phyloP scores from a whole-genome alignment of 352 stramenopile species.

The Globisporangium abappressorium region DNA sequence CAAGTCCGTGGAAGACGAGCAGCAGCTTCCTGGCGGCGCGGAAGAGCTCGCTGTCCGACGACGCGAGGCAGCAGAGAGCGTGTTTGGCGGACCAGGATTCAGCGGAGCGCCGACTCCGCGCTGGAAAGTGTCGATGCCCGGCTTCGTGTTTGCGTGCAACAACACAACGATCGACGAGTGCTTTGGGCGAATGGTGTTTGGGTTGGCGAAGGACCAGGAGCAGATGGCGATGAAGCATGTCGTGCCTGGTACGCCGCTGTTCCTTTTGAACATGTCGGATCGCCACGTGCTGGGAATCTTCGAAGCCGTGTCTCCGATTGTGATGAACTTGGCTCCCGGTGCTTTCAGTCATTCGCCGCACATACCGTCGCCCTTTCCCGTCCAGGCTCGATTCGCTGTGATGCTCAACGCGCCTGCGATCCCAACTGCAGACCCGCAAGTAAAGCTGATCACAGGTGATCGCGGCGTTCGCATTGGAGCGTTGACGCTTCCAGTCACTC shows the following conservation, averaged over 20 bases:
- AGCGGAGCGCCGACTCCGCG: constrained; percentile 24
- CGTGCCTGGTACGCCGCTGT: constrained; percentile 73
- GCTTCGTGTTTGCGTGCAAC: constrained; percentile 84
- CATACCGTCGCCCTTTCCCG: constrained; percentile 57
- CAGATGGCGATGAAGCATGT: constrained; percentile 57
- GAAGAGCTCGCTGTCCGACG: constrained; percentile 70
- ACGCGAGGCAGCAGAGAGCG: constrained; percentile 70
- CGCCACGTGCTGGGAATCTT: constrained; percentile 85
- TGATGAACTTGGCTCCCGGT: constrained; percentile 76
- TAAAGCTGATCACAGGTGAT: constrained; percentile 69
- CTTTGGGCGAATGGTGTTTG: constrained; percentile 86
- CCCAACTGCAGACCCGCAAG: constrained; percentile 57
- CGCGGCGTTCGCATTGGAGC: constrained; percentile 54
- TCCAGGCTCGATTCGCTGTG: constrained; percentile 75
- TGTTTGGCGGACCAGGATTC: constrained; percentile 42
- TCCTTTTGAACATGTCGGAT: constrained; percentile 84
- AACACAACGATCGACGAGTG: constrained; percentile 82
- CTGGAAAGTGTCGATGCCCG: constrained; percentile 50
- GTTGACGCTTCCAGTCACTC: constrained; percentile 58
- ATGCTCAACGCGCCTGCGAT: constrained; percentile 72
- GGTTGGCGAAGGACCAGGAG: constrained; percentile 71
- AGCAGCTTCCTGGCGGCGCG: constrained; percentile 62
- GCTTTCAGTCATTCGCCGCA: constrained; percentile 65
- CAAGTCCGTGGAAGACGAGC: constrained; percentile 81
- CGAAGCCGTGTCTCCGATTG: constrained; percentile 68